Evolutionary conservation across 495 filamentous ascomycete species (phyloP).

Genomic region (Chaetomidium leptoderma): DNA sequence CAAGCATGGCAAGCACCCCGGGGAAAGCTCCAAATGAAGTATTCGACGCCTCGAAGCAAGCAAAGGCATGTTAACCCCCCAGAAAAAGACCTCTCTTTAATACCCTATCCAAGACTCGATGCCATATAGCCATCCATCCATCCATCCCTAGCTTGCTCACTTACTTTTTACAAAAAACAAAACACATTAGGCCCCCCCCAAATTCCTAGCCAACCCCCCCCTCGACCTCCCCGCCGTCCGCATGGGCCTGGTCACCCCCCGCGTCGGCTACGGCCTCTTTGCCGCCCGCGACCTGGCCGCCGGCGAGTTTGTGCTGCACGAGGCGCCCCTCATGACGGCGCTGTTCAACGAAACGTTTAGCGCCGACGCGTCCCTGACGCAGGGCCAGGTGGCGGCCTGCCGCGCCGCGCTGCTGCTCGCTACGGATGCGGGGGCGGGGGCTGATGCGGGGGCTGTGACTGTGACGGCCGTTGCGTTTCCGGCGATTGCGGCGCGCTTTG

Average conservation of each 20-base stretch:
- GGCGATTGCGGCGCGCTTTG: constrained; percentile 14
- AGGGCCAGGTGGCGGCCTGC: constrained; percentile 16
- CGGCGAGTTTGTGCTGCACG: constrained; percentile 30
- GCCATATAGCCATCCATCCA: background rate
- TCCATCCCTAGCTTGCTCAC: background rate
- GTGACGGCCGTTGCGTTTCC: constrained; percentile 19
- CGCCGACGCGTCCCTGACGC: constrained; percentile 11
- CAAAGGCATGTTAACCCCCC: constrained; percentile 16
- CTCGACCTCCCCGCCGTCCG: constrained; percentile 19
- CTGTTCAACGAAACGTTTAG: constrained; percentile 23
- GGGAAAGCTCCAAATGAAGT: background rate
- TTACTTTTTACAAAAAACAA: background rate
- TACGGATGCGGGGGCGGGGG: no score
- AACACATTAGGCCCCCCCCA: constrained; percentile 16
- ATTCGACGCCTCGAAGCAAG: constrained; percentile 30
- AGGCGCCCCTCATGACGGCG: constrained; percentile 25
- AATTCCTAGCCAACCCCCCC: constrained; percentile 16
- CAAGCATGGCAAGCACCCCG: constrained; percentile 19
- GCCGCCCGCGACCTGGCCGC: constrained; percentile 24
- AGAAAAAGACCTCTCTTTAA: no score
- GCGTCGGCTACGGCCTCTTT: constrained; percentile 31
- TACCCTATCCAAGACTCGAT: background rate
- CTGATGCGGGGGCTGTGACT: background rate
- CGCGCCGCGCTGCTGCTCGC: background rate
- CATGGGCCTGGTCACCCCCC: constrained; percentile 21